Evolutionary conservation across 495 filamentous ascomycete species (phyloP).

Genomic region (Lindgomyces ingoldianus): DNA sequence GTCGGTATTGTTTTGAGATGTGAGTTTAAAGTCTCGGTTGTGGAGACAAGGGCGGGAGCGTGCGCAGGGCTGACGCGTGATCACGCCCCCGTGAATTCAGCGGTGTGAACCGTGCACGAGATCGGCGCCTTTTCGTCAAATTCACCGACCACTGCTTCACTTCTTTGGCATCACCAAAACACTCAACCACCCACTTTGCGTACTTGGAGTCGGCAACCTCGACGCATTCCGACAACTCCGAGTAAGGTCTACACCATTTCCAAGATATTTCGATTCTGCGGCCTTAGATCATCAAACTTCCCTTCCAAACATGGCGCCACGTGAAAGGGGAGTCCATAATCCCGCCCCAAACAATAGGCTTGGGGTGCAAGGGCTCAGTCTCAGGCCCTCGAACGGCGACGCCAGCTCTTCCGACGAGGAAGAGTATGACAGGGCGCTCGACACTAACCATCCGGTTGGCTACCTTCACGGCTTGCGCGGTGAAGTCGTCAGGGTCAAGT

Average conservation of each 20-base stretch:
- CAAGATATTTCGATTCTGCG: too few species aligned
- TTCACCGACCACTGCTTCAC: not conserved
- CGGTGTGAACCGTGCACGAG: not conserved
- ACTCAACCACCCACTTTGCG: not conserved
- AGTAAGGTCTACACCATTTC: not conserved
- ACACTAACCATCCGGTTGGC: slow-evolving; percentile 83
- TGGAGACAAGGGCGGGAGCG: not conserved
- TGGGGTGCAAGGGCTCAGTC: too few species aligned
- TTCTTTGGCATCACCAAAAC: not conserved
- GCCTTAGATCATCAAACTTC: too few species aligned
- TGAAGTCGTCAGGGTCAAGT: slow-evolving; percentile 85
- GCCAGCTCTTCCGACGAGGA: slow-evolving; percentile 59
- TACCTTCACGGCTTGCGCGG: slow-evolving; percentile 94
- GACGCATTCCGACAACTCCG: not conserved
- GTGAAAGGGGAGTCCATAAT: too few species aligned
- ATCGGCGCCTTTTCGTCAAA: not conserved
- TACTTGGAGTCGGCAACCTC: not conserved
- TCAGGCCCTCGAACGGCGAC: not conserved
- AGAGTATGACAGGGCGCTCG: too few species aligned
- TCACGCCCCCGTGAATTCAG: slow-evolving; percentile 13
- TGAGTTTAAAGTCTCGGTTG: too few species aligned
- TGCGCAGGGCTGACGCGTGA: slow-evolving; percentile 22
- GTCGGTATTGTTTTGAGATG: too few species aligned
- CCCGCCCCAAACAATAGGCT: too few species aligned
- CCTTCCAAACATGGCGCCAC: too few species aligned